phyloP scores from a whole-genome alignment of 768 basidiomycete genomes.

The Leccinum truebloodii region DNA sequence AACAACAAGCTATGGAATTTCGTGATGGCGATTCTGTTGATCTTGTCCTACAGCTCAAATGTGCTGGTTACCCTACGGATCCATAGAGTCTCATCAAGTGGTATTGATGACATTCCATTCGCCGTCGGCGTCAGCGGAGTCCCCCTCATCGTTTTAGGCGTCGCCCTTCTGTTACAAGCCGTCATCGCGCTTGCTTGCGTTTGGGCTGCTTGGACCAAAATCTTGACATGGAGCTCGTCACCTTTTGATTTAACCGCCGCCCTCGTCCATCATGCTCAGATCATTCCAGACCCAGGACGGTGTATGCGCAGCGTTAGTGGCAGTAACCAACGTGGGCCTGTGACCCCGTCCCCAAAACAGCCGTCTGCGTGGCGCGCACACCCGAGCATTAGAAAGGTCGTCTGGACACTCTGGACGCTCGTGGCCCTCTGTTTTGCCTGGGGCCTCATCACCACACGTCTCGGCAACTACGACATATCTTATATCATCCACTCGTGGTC shows the following conservation, averaged over 20 bases:
- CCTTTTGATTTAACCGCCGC: constrained; percentile 32
- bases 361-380: constrained; percentile 33
- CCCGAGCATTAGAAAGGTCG: constrained; percentile 23
- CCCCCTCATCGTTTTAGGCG: constrained; percentile 32
- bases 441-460: constrained; percentile 18
- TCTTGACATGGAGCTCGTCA: constrained; percentile 37
- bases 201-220: constrained; percentile 8
- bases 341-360: constrained; percentile 16
- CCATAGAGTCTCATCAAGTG: constrained; percentile 18
- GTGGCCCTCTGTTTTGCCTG: constrained; percentile 22
- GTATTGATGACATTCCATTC: not conserved
- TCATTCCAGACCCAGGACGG: constrained; percentile 18
- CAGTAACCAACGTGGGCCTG: constrained; percentile 9
- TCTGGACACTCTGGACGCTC: constrained; percentile 26
- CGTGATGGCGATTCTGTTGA: constrained; percentile 29
- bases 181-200: constrained; percentile 26
- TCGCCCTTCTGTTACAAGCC: constrained; percentile 25
- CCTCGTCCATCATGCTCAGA: constrained; percentile 27
- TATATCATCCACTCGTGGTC: constrained; percentile 21
- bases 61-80: constrained; percentile 25
- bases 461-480: constrained; percentile 10
- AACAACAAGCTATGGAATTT: constrained; percentile 26
- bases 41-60: constrained; percentile 32
- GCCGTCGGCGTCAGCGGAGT: constrained; percentile 25
- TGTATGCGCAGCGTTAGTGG: constrained; percentile 31